A percentile compares a stretch with the other conserved stretches of the same genome.
phyloP scores from a whole-genome alignment of 2,329 filamentous ascomycete genomes.

The Epichloe sibirici region DNA sequence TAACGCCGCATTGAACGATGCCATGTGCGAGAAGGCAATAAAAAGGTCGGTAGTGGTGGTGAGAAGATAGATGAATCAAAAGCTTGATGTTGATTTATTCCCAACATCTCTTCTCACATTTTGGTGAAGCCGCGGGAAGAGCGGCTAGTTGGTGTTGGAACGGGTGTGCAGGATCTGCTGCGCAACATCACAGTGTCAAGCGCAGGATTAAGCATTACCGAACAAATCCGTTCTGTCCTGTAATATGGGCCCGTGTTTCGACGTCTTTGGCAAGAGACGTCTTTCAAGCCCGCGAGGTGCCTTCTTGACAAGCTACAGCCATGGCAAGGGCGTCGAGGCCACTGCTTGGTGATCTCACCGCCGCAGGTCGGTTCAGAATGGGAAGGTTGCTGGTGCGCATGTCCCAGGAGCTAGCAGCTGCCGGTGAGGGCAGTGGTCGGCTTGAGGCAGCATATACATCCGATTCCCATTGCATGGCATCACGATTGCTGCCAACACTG shows the following conservation, averaged over 20 bases:
- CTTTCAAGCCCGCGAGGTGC: constrained; percentile 11
- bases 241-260: too few species aligned
- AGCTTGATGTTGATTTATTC: background rate
- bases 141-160: background rate
- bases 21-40: background rate
- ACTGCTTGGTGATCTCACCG: constrained; percentile 32
- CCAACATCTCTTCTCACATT: background rate
- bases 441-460: constrained; percentile 15
- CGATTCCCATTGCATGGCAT: constrained; percentile 25
- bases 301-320: constrained; percentile 41
- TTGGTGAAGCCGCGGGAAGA: background rate
- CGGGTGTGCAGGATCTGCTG: background rate
- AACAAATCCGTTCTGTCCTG: background rate
- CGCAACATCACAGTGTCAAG: background rate
- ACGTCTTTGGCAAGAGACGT: too few species aligned
- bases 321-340: constrained; percentile 43
- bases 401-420: constrained; percentile 30
- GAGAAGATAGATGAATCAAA: background rate
- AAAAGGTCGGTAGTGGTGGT: background rate
- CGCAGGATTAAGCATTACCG: constrained; percentile 3
- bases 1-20: constrained; percentile 1
- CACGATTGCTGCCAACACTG: constrained; percentile 10
- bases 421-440: constrained; percentile 29
- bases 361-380: constrained; percentile 31
- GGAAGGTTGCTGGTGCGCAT: constrained; percentile 33